A percentile compares a stretch with the other conserved stretches of the same genome.
phyloP scores from a whole-genome alignment of 345 rosid genomes.

The Moricandia moricandioides region DNA sequence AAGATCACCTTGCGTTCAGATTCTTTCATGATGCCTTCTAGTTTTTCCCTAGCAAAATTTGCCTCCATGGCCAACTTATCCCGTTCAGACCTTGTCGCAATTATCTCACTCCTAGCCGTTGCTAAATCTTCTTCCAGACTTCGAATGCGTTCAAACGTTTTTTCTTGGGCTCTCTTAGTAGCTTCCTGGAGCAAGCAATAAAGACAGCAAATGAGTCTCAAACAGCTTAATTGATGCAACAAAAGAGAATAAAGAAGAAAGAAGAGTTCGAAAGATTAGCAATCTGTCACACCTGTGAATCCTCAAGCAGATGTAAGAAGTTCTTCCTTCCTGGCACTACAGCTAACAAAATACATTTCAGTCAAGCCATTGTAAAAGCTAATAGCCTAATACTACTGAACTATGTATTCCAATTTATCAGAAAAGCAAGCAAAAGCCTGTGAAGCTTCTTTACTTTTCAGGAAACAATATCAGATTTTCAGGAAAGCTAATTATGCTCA shows the following conservation, averaged over 20 bases:
- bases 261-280: neutral
- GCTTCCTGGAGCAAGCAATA: conserved; percentile 58
- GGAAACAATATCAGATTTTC: conserved; percentile 5
- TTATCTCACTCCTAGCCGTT: conserved; percentile 70
- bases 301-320: conserved; percentile 68
- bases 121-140: conserved; percentile 77
- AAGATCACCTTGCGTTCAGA: conserved; percentile 68
- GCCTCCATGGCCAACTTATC: conserved; percentile 77
- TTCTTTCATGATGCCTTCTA: conserved; percentile 69
- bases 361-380: conserved; percentile 20
- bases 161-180: conserved; percentile 74
- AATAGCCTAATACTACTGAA: conserved; percentile 1
- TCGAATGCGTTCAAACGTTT: conserved; percentile 58
- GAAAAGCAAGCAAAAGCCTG: conserved; percentile 18
- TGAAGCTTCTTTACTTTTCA: conserved; percentile 2
- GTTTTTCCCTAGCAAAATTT: conserved; percentile 69
- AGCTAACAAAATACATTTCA: conserved; percentile 26
- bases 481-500: neutral
- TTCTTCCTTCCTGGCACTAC: conserved; percentile 58
- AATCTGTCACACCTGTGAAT: conserved; percentile 65
- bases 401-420: conserved; percentile 8
- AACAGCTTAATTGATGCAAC: conserved; percentile 9
- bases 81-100: conserved; percentile 66
- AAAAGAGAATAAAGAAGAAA: conserved; percentile 4
- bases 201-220: conserved; percentile 11